Percentiles rank a stretch among this genome's conserved stretches.
Conservation (phyloP, 495 filamentous ascomycete species). For the Aspergillus taichungensis region DNA sequence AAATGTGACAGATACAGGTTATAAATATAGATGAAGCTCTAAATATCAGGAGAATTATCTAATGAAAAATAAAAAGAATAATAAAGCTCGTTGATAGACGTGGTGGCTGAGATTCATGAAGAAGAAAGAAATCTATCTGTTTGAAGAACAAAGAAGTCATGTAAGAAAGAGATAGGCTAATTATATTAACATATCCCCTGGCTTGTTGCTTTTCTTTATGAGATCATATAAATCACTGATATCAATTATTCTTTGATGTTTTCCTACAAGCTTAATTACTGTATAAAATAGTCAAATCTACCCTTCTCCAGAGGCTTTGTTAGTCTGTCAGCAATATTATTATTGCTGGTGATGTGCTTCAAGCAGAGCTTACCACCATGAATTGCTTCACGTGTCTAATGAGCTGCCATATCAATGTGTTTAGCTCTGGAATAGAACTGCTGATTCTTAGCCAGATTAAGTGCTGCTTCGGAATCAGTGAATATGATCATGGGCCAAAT, state of each 20-base stretch:
- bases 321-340: background rate
- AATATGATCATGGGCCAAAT: too few relatives aligned
- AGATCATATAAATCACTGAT: background rate
- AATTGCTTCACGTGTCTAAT: too few relatives aligned
- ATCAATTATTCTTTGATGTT: background rate
- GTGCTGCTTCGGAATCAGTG: too few relatives aligned
- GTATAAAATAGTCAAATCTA: constrained; percentile 1
- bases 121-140: too few relatives aligned
- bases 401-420: too few relatives aligned
- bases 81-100: too few relatives aligned
- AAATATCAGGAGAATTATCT: background rate
- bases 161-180: background rate
- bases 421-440: too few relatives aligned
- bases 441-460: too few relatives aligned
- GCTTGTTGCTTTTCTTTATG: background rate
- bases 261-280: constrained; percentile 1
- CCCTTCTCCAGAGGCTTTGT: background rate
- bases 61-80: too few relatives aligned
- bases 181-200: background rate
- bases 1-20: background rate
- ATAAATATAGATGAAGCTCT: background rate
- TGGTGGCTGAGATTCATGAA: too few relatives aligned
- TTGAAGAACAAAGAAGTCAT: background rate
- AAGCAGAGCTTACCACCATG: too few relatives aligned
- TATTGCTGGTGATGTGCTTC: too few relatives aligned